Evolutionary conservation across 176 grass and related monocot genomes (phyloP), one percentile per base, ranked within the genome.

Genomic region (Avena eriantha): DNA sequence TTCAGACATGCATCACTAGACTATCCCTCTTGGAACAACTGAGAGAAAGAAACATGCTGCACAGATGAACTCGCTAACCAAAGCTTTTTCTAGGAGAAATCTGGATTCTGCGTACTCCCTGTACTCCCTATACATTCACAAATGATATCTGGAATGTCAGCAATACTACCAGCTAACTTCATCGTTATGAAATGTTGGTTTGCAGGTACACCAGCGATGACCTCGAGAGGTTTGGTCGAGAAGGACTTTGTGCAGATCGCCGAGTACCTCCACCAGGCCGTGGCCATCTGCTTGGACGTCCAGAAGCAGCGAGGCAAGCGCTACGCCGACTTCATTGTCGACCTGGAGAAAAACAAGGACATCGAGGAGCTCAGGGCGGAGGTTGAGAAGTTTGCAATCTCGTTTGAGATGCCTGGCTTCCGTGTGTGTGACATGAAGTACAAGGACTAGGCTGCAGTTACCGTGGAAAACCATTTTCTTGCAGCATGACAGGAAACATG

Each of bases 381-480:
- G n/a, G 96, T 98, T 0, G 90, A 96, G 84, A 98, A 94, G 88
- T 98, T 98, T 3, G 82, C 93, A 0, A 63, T 85, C 75, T 94
- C 93, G 12, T 98, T 98, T 4, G 96, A 98, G 76, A 98, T 98
- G 96, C 96, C 96, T 2, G 96, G 96, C 24, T 98, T 98, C 82
- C 86, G 85, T 8, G 87, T 96, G 8, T 73, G 92, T 46, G 47
- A 86, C 79, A 98, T 98, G 96, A 98, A 98, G 90, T 98, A 91
- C 92, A 91, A 94, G 88, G 90, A 95, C 49, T 98, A 90, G 39
- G 39, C 39, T 41, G 39, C 39, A 41, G 39, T 36, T 41, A 41
- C 39, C 39, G 4, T 41, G 39, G 39, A 41, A 77, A 80, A 68
- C 17, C 23, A 14, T 51, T 35, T 65, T 5, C 26, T 66, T 66